Evolutionary conservation across 129 eudicot species (phyloP).

Genomic region (Tagetes patula): DNA sequence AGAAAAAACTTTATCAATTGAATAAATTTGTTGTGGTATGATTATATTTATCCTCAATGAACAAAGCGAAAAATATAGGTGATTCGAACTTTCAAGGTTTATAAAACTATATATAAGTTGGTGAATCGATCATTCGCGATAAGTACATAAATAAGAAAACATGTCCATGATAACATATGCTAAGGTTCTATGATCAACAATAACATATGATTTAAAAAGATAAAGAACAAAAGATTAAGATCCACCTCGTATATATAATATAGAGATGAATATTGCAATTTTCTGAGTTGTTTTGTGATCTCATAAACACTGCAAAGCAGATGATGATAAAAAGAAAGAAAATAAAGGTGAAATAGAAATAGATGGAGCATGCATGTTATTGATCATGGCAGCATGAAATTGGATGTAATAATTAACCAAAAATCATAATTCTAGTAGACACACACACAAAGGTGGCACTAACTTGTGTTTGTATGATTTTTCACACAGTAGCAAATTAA

Average conservation of each 20-base stretch:
- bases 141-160: background rate
- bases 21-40: background rate
- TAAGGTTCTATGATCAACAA: background rate
- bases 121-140: background rate
- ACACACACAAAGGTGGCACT: conserved; percentile 40
- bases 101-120: conserved; percentile 1
- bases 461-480: conserved; percentile 29
- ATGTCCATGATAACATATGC: background rate
- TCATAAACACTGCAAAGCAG: conserved; percentile 10
- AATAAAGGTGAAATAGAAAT: background rate
- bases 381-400: conserved; percentile 22
- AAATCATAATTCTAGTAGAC: conserved; percentile 37
- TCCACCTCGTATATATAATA: background rate
- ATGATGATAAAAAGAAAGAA: conserved; percentile 14
- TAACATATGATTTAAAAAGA: background rate
- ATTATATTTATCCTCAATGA: conserved; percentile 1
- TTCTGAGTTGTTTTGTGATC: conserved; percentile 6
- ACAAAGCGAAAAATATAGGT: background rate
- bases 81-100: background rate
- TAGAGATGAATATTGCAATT: background rate
- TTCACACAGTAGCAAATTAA: conserved; percentile 19
- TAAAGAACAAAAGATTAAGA: conserved; percentile 3
- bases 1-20: background rate
- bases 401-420: conserved; percentile 31
- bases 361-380: conserved; percentile 30